Evolutionary conservation across 1,139 yeast genomes (phyloP), one percentile per base, ranked within the genome.

Genomic region (Candida freyschussii): DNA sequence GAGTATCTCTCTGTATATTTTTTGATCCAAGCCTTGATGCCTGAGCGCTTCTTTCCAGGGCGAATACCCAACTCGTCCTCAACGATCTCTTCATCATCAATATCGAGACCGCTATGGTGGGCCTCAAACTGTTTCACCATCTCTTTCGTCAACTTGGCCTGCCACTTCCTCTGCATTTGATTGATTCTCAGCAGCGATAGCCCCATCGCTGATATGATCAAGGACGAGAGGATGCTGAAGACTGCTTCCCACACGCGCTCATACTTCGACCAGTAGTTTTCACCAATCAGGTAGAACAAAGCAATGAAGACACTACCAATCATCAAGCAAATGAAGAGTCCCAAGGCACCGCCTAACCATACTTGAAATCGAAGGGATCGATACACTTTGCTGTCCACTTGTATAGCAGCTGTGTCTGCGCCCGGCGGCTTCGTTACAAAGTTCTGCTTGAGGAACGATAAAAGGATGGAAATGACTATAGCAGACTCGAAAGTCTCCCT

Each of bases 241-340:
- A 81, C 69, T 53, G 91, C 94, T 64, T 85, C 95, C 94, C 94
- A 84, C 34, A 83, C 65, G 54, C 83, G 89, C 56, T 85, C 95
- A 19, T 89, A 73, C 23, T 60, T 57, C 13, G 81, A 56, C 94
- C 94, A 84, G 44, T 82, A 67, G 65, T 84, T 85, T 33, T 70
- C 72, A 39, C 80, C 80, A 32, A 82, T 67, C 21, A 77, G 59
- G 55, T 85, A 84, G 60, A 80, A 85, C 25, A 81, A 75, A 50
- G 85, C 89, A 53, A 85, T 82, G 59, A 84, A 84, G 24, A 81
- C 87, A 56, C 78, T 73, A 45, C 95, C 95, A 40, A 84, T 63
- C 40, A 73, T 60, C 30, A 82, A 56, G 71, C 95, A 84, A 29
- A 81, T 60, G 12, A 78, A 37, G 8, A 84, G 61, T 31, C 95